Base-by-base conservation (phyloP, 306 rosid species). In the Fragaria nilgerrensis region DNA sequence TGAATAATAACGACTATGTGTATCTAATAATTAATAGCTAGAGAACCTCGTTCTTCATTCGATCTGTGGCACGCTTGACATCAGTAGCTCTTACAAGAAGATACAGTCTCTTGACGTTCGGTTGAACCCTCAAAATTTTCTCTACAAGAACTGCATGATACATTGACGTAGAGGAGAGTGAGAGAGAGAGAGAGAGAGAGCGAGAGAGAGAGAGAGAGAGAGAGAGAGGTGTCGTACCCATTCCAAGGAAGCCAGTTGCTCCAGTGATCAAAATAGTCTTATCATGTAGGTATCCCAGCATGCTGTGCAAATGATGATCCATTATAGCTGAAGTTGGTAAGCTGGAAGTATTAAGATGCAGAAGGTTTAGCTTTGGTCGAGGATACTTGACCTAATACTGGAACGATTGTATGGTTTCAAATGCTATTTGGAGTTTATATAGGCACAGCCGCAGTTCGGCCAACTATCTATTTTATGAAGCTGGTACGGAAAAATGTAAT, bases 61-160 rank as follows among this genome's bases (percentile, higher is more conserved):
- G 79, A 29, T 32, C 19, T 55, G 37, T 34, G 9, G 85, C 82
- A 3, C 70, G 56, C 22, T 45, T 7, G 11, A 3, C 1, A 25
- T 82, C 71, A 1, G 79, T 11, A 34, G 79, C 79, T 72, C 82
- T 72, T 23, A 82, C 2, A 56, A 82, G 79, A 72, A 82, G 82
- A 58, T 58, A 58, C 0, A 22, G 34, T 10, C 12, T 22, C 27
- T 23, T 58, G 14, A 58, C 29, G 10, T n/a, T 11, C 0, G 63
- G 63, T 56, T 56, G 63, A 56, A 56, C 63, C 14, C 63, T 56
- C 27, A 56, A 29, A 20, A 77, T n/a, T 68, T 82, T 77, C 75
- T 82, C 85, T 59, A 82, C 79, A 29, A 82, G 25, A 2, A 22
- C 63, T 56, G 29, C 63, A 56, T 48, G 17, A 48, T 48, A 48